These are phyloP conservation scores for Cyberlindnera xylosilytica DNA, from an alignment of 805 yeast genomes.

Conservation along the genomic window DNA sequence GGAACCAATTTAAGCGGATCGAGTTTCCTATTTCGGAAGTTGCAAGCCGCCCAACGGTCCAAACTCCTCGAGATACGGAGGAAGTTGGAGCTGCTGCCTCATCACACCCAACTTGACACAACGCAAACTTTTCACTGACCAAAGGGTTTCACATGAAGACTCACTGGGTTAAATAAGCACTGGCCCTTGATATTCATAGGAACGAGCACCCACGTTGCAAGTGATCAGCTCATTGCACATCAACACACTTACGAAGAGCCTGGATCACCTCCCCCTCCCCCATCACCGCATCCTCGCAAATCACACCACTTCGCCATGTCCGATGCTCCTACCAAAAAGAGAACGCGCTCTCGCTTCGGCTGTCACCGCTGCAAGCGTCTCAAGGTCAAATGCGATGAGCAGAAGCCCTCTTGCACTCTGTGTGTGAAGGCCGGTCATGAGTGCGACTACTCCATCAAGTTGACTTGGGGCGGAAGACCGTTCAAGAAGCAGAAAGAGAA, in stretches of 20 bases:
- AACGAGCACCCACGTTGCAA: no score
- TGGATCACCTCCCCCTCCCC: not conserved
- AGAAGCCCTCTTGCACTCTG: conserved; percentile 56
- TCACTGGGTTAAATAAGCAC: no score
- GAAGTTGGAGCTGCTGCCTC: no score
- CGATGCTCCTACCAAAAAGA: conserved; percentile 15
- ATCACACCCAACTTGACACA: no score
- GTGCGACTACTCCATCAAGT: conserved; percentile 63
- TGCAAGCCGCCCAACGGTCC: not conserved
- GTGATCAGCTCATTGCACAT: no score
- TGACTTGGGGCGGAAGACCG: conserved; percentile 78
- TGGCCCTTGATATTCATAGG: no score
- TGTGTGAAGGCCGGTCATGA: conserved; percentile 44
- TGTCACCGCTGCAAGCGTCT: conserved; percentile 60
- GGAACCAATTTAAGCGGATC: not conserved
- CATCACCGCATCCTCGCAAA: not conserved
- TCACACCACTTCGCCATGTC: not conserved
- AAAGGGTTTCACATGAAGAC: no score
- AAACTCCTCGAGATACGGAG: no score
- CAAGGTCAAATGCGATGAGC: conserved; percentile 69
- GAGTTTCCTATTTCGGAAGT: not conserved
- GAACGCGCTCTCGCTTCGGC: conserved; percentile 51
- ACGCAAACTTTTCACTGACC: no score
- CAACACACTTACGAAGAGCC: no score
- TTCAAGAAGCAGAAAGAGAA: conserved; percentile 39